These are phyloP conservation scores for Tulasnella sp. DNA, from an alignment of 768 basidiomycete genomes.

Conservation along the genomic window DNA sequence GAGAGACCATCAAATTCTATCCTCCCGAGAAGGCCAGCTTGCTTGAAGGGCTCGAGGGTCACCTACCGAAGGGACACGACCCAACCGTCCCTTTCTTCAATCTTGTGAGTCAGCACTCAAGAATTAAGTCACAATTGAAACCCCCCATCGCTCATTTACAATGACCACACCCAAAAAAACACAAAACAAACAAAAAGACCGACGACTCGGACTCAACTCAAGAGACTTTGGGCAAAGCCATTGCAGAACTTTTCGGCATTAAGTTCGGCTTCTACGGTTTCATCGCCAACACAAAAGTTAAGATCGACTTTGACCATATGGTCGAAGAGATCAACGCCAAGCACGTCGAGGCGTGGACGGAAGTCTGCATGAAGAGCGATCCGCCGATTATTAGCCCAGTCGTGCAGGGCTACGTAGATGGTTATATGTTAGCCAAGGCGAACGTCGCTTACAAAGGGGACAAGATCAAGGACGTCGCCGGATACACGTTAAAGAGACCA, in stretches of 20 bases:
- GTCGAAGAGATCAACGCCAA: constrained; percentile 58
- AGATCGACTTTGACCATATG: constrained; percentile 25
- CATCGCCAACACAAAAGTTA: constrained; percentile 53
- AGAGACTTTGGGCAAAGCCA: constrained; percentile 49
- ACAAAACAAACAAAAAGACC: too few species aligned
- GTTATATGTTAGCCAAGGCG: constrained; percentile 58
- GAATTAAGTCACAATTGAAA: neutral
- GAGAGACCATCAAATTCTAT: constrained; percentile 49
- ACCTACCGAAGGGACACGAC: constrained; percentile 43
- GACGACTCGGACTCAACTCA: constrained; percentile 68
- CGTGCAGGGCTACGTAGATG: constrained; percentile 69
- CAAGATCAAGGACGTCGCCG: constrained; percentile 64
- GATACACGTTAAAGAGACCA: constrained; percentile 55
- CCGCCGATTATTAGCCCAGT: constrained; percentile 64
- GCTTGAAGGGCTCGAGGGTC: constrained; percentile 45
- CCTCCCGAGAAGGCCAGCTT: constrained; percentile 63
- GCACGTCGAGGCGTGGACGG: constrained; percentile 71
- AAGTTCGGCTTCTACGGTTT: constrained; percentile 71
- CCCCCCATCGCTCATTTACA: too few species aligned
- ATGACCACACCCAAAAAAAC: too few species aligned
- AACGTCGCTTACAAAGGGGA: constrained; percentile 53
- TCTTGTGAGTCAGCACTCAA: constrained; percentile 41
- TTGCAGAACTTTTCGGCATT: constrained; percentile 65
- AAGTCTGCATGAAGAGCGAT: constrained; percentile 61
- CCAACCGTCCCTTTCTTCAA: constrained; percentile 73